A percentile compares a stretch with the other conserved stretches of the same genome.
phyloP scores from a whole-genome alignment of 176 grass and related monocot genomes.

The Triticum timopheevii region DNA sequence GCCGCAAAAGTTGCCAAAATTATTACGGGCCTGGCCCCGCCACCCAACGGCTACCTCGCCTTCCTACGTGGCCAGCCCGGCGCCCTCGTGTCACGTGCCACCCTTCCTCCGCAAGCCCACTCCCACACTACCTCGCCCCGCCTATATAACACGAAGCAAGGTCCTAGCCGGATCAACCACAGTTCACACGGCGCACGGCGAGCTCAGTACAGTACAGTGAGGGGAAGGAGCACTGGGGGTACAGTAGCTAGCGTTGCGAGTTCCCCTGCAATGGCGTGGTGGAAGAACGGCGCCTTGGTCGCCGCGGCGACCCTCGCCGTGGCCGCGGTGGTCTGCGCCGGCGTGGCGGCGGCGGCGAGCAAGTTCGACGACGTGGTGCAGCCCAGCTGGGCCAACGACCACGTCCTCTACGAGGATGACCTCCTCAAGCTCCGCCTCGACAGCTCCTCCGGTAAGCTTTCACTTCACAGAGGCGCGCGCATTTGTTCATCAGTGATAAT shows the following conservation, averaged over 20 bases:
- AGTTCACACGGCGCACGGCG: neutral
- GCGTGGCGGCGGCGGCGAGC: neutral
- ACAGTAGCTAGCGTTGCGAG: neutral
- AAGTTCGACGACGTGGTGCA: conserved; percentile 89
- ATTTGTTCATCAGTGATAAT: too few relatives aligned
- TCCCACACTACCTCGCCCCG: neutral
- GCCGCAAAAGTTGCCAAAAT: conserved; percentile 14
- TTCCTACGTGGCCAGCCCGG: conserved; percentile 18
- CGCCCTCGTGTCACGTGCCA: conserved; percentile 25
- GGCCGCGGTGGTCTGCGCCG: neutral
- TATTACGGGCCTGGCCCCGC: neutral
- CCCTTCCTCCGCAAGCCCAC: conserved; percentile 2
- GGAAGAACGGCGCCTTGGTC: neutral
- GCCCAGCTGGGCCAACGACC: conserved; percentile 98
- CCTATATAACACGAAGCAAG: neutral
- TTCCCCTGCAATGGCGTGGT: neutral
- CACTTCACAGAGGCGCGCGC: neutral
- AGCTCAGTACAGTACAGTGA: neutral
- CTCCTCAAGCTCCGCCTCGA: conserved; percentile 93
- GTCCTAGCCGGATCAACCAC: neutral
- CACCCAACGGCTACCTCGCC: conserved; percentile 34
- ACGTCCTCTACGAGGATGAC: conserved; percentile 82
- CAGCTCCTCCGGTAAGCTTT: conserved; percentile 48
- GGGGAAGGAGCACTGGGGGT: neutral
- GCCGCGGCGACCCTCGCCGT: neutral